phyloP scores from a whole-genome alignment of 2,329 filamentous ascomycete genomes.

The Fusarium ramigenum region DNA sequence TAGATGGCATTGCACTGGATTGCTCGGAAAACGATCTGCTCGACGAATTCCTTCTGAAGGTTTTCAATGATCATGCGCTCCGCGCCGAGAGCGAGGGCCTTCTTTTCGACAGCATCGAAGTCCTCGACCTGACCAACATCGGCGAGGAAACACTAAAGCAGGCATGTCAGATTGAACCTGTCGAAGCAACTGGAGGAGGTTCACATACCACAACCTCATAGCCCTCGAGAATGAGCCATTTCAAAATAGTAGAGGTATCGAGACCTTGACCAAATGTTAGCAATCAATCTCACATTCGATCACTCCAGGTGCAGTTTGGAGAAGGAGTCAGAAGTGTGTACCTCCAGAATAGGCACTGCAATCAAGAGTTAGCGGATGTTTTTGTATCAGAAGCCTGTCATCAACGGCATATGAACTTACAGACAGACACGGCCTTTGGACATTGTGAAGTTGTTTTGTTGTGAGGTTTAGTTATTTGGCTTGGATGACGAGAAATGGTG shows the following conservation, averaged over 20 bases:
- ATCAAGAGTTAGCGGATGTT: background rate
- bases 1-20: slow-evolving; percentile 64
- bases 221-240: slow-evolving; percentile 50
- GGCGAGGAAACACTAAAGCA: slow-evolving; percentile 57
- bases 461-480: background rate
- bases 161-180: slow-evolving; percentile 8
- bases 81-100: slow-evolving; percentile 60
- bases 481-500: background rate
- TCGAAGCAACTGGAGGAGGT: background rate
- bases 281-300: background rate
- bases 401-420: background rate
- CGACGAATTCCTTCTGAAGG: slow-evolving; percentile 76
- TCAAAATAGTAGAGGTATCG: slow-evolving; percentile 53
- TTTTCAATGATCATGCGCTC: slow-evolving; percentile 63
- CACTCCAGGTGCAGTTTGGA: background rate
- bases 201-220: slow-evolving; percentile 30
- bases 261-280: slow-evolving; percentile 43
- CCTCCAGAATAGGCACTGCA: slow-evolving; percentile 26
- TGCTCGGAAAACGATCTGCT: slow-evolving; percentile 79
- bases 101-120: slow-evolving; percentile 73
- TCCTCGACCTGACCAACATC: slow-evolving; percentile 77
- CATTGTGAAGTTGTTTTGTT: slow-evolving; percentile 3
- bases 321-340: background rate
- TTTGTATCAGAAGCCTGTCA: background rate
- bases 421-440: slow-evolving; percentile 30